Percentiles rank a stretch among this genome's conserved stretches.
Evolutionary conservation across 371 early-diverging fungal species (phyloP).

Genomic region (Vittaforma corneae): DNA sequence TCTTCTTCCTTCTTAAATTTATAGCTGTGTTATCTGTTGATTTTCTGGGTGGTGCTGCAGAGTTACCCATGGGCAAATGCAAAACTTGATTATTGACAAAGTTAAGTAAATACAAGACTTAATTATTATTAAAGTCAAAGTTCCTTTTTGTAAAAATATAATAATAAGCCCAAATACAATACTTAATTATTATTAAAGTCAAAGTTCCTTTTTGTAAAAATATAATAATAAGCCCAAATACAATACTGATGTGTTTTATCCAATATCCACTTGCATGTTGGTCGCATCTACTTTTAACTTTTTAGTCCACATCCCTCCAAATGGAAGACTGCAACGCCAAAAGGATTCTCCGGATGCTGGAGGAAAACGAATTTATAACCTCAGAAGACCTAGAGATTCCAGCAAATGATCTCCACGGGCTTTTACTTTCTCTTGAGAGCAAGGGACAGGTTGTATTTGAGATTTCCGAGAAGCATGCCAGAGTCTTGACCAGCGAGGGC

Average conservation of each 20-base stretch:
- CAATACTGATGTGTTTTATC: no score
- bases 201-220: no score
- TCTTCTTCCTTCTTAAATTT: conserved; percentile 37
- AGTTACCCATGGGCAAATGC: conserved; percentile 29
- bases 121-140: no score
- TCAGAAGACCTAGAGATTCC: conserved; percentile 13
- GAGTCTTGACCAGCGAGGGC: conserved; percentile 47
- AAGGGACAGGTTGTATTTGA: conserved; percentile 30
- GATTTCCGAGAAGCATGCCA: conserved; percentile 12
- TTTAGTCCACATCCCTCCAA: conserved; percentile 6
- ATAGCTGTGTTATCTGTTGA: conserved; percentile 21
- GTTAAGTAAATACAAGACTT: no score
- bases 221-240: no score
- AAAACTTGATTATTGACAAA: no score
- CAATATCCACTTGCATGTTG: no score
- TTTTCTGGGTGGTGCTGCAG: conserved; percentile 2
- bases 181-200: no score
- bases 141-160: no score
- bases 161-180: no score
- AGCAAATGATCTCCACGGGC: conserved; percentile 34
- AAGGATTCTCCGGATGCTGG: conserved; percentile 7
- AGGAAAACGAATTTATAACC: conserved; percentile 5
- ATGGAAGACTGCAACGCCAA: neutral
- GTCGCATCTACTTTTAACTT: no score
- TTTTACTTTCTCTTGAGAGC: conserved; percentile 40